Evolutionary conservation across 2,329 filamentous ascomycete species (phyloP).

Genomic region (Exophiala sp.): DNA sequence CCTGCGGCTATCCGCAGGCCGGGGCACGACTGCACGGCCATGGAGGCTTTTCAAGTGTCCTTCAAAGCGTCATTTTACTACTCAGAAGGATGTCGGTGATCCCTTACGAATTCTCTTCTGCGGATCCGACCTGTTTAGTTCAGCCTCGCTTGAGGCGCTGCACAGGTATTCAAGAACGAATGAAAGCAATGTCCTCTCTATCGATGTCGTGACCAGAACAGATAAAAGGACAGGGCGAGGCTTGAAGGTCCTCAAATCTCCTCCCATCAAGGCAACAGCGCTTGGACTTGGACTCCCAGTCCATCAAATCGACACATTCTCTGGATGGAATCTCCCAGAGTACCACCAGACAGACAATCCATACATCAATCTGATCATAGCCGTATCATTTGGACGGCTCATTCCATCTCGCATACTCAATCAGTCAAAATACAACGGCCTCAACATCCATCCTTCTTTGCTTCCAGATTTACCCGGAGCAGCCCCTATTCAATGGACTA

Average conservation of each 20-base stretch:
- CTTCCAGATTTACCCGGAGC: conserved; percentile 73
- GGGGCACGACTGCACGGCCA: neutral
- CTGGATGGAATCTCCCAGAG: conserved; percentile 66
- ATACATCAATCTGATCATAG: conserved; percentile 72
- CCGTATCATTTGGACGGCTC: conserved; percentile 91
- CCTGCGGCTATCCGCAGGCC: neutral
- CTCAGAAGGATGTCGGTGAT: conserved; percentile 27
- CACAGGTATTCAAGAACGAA: conserved; percentile 55
- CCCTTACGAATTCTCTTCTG: conserved; percentile 87
- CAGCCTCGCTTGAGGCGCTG: conserved; percentile 68
- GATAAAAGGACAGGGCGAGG: conserved; percentile 76
- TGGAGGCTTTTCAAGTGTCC: neutral
- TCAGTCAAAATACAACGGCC: conserved; percentile 71
- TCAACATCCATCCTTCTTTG: conserved; percentile 91
- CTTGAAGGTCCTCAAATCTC: conserved; percentile 63
- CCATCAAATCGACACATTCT: conserved; percentile 78
- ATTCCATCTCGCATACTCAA: conserved; percentile 73
- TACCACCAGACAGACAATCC: conserved; percentile 34
- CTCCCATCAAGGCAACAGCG: conserved; percentile 69
- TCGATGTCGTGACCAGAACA: conserved; percentile 81
- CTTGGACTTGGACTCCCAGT: conserved; percentile 61
- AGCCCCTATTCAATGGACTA: conserved; percentile 80
- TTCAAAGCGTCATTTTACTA: neutral
- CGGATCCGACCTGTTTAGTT: conserved; percentile 89
- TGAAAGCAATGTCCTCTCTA: conserved; percentile 61